Evolutionary conservation across 1,139 yeast genomes (phyloP), one percentile per base, ranked within the genome.

Genomic region (Kazachstania sp.): DNA sequence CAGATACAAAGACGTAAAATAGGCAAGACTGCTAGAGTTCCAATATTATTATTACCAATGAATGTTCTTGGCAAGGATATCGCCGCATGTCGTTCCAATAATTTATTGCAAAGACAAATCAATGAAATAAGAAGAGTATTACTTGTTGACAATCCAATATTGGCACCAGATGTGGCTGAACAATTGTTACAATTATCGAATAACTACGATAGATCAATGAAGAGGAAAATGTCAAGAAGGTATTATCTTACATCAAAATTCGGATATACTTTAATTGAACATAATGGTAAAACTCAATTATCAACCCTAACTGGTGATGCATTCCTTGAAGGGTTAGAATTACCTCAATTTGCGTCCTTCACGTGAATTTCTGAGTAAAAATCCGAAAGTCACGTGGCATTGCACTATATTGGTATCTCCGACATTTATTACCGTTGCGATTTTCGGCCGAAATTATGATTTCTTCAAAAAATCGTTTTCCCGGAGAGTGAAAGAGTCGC

Each of bases 11-110:
- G 19, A 16, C 31, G 37, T 3, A 45, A 45, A 23, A 20, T 31
- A 12, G 28, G 18, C 4, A 19, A 30, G 8, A 13, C 30, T 9
- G 12, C 37, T 15, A 20, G 43, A 20, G 13, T 31, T 15, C 50
- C 50, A 12, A 26, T 46, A 19, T 34, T 44, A 11, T 46, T 44
- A 13, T 13, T 50, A 13, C 49, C 51, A 2, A 15, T 50, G 29
- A 45, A 43, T 7, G 48, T 45, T 9, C 20, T 39, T 12, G 53
- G 53, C 2, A 13, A 29, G 1, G 41, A 37, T 11, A 43, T 47
- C 4, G 38, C 50, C n/a, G 16, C n/a, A 3, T 29, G 31, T 2
- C 34, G 53, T 20, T 15, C 45, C 2, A 20, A 35, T 12, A 50
- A 50, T 30, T 12, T 46, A 26, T 18, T 37, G 9, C 39, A 32